Conservation (phyloP, 345 rosid genomes). For the Populus alba region DNA sequence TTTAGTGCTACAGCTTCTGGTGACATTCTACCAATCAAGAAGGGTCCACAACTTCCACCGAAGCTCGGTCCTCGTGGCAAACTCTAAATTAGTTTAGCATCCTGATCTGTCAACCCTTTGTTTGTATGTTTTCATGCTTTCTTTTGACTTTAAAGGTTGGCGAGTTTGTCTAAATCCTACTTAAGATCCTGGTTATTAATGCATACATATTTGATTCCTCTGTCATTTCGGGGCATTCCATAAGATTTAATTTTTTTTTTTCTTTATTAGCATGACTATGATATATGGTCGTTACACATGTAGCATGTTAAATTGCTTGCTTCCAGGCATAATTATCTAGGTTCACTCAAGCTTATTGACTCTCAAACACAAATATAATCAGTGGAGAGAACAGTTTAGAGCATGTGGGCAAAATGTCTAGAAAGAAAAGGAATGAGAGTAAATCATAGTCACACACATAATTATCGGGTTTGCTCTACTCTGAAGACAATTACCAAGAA, state of each 20-base stretch:
- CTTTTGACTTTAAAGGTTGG: constrained; percentile 17
- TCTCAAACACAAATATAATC: not conserved
- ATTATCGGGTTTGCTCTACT: not conserved
- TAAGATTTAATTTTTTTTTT: not conserved
- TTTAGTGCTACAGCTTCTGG: constrained; percentile 63
- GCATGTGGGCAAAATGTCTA: not conserved
- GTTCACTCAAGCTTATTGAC: not conserved
- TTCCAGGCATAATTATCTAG: no score
- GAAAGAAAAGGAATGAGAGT: not conserved
- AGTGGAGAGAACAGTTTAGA: not conserved
- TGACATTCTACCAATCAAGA: constrained; percentile 80
- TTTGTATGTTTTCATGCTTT: constrained; percentile 24
- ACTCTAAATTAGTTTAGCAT: constrained; percentile 41
- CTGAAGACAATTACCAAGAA: not conserved
- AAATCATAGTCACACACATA: not conserved
- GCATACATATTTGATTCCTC: not conserved
- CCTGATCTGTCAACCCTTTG: constrained; percentile 1
- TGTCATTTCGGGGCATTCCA: not conserved
- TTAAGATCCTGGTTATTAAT: constrained; percentile 11
- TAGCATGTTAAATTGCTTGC: not conserved
- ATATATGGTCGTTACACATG: not conserved
- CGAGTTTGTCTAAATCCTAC: constrained; percentile 16
- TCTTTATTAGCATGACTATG: not conserved
- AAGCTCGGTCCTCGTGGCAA: constrained; percentile 92
- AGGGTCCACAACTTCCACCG: constrained; percentile 90